Evolutionary conservation across 1,284 basidiomycete species (phyloP), one percentile per base, ranked within the genome.

Genomic region (Moesziomyces sp.): DNA sequence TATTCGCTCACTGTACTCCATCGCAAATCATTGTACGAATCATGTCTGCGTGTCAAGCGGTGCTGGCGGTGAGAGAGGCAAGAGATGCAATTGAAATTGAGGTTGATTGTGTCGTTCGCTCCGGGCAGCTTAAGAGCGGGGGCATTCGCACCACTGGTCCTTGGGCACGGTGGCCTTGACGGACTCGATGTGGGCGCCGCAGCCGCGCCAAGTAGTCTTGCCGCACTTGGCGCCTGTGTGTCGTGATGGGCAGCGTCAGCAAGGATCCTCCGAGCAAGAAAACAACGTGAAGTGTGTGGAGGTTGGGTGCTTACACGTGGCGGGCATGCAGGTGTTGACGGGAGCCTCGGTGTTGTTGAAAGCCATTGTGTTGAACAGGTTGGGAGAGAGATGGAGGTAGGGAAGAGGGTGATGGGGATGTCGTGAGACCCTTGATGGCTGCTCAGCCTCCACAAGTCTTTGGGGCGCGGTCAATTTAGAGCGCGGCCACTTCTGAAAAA

Each of bases 181-280:
- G n/a, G 54, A 43, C 48, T 77, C 75, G 51, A 72, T 58, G 59
- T 77, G 75, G 21, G 35, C 58, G 52, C 75, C 75, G 28, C 75
- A 77, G 19, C 75, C 75, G 13, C 52, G 48, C 75, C 75, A 77
- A 19, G 75, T 77, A 40, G 75, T 77, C 54, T 77, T 77, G 46
- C 75, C 75, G 48, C 75, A 77, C 59, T 72, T 77, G 54, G 65
- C 68, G 56, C 75, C 75, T 77, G 58, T 40, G 9, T 8, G 21
- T 5, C 19, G 42, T 6, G 7, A 21, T 23, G 3, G 19, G 18
- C n/a, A 38, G 13, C 18, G 58, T 60, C 40, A 60, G 52, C 13
- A 38, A 13, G 10, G 28, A 11, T 19, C 4, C 42, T 13, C 11
- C 10, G 11, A 1, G 19, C 24, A 9, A 26, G 9, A 18, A 23